Base-by-base conservation (phyloP, 257 asterid genomes). In the Scutellaria minor region DNA sequence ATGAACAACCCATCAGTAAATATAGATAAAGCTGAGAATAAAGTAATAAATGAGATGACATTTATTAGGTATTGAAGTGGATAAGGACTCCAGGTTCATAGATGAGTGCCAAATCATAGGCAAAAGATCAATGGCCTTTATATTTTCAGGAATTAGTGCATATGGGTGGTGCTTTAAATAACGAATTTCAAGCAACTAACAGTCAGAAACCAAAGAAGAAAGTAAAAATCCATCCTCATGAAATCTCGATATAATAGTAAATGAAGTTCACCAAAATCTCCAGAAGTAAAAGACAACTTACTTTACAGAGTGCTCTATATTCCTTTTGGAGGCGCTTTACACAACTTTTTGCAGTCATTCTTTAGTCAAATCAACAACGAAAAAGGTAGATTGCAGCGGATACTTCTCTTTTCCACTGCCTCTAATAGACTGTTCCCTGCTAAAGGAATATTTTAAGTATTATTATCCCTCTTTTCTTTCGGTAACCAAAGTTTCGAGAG, bases 321-420 rank as follows among this genome's bases (percentile, higher is more conserved):
- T 95, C 99, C 84, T 92, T 95, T 79, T 90, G 99, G 41, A 95
- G 96, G 76, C 99, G 98, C 85, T 90, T 90, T 44, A 92, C 92
- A 57, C 99, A 94, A 10, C 90, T 93, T 56, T 78, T 92, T 78
- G 85, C 92, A 54, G 97, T 85, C 99, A 95, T 95, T 80, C 66
- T 18, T 55, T 48, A 13, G 54, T 22, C 44, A 35, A 35, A 61
- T n/a, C 52, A 31, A 54, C 42, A 72, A 41, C 39, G 7, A 7
- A 41, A 68, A 66, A 64, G 51, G 54, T 42, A 35, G 70, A 67
- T 68, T 68, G 53, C 76, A 54, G 69, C 71, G 60, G 71, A 71
- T 13, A 18, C 64, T 68, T 56, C 60, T 71, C 76, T 70, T 72
- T 39, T 74, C 72, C 77, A 64, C 66, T 51, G 76, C 67, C 70